Evolutionary conservation across 169 alveolate genomes (phyloP).

Genomic region (Fabrea salina): DNA sequence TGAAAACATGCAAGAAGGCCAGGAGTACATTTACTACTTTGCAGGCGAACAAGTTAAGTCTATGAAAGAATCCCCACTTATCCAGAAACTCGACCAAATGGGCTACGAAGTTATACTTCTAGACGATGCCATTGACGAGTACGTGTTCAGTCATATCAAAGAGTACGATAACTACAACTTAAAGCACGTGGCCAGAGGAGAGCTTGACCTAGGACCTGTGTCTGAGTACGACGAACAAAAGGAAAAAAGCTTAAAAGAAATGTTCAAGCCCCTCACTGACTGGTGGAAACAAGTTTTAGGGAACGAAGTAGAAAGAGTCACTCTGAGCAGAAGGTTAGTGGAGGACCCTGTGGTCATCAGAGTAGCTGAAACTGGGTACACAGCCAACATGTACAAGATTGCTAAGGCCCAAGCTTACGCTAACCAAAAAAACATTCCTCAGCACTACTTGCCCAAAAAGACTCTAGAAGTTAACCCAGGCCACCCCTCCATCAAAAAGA

Average conservation of each 20-base stretch:
- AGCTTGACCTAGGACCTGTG: constrained; percentile 86
- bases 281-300: constrained; percentile 86
- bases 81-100: constrained; percentile 86
- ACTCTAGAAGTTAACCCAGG: constrained; percentile 94
- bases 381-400: constrained; percentile 96
- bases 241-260: constrained; percentile 62
- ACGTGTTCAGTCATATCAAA: constrained; percentile 89
- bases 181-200: constrained; percentile 93
- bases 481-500: constrained; percentile 90
- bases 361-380: constrained; percentile 92
- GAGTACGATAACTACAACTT: constrained; percentile 91
- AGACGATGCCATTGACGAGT: constrained; percentile 97
- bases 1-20: constrained; percentile 89
- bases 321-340: constrained; percentile 86
- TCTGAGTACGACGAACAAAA: constrained; percentile 74
- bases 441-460: constrained; percentile 85
- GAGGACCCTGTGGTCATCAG: constrained; percentile 91
- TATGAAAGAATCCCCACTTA: constrained; percentile 91
- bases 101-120: constrained; percentile 93
- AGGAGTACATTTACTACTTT: constrained; percentile 91
- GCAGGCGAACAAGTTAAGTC: constrained; percentile 93
- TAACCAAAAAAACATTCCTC: constrained; percentile 84
- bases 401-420: constrained; percentile 94
- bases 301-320: constrained; percentile 87
- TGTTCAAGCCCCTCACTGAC: constrained; percentile 87